Evolutionary conservation across 768 basidiomycete genomes (phyloP).

Genomic region (Xerocomellus amylosporus): DNA sequence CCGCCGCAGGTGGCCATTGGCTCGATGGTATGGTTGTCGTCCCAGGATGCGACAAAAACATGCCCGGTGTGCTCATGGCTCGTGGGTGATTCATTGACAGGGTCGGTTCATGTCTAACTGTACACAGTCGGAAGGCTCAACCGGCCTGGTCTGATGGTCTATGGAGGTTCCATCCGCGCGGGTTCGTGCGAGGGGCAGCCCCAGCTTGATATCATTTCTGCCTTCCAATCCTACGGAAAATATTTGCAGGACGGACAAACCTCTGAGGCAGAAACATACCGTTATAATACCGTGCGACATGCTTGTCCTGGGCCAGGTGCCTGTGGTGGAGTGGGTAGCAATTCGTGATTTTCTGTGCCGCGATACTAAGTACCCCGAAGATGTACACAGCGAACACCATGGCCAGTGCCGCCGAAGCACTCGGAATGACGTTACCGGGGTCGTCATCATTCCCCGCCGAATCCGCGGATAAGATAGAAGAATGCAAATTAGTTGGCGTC

Average conservation of each 20-base stretch:
- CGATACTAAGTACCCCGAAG: conserved; percentile 38
- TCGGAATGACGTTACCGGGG: conserved; percentile 95
- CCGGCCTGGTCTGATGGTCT: conserved; percentile 96
- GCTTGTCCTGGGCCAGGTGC: conserved; percentile 98
- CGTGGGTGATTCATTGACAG: conserved; percentile 49
- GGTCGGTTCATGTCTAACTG: conserved; percentile 7
- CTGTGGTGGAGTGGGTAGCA: conserved; percentile 84
- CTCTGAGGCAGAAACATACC: conserved; percentile 71
- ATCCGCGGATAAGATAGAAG: conserved; percentile 81
- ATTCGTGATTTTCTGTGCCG: not conserved
- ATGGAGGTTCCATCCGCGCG: conserved; percentile 91
- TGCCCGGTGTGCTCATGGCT: conserved; percentile 99
- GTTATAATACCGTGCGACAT: conserved; percentile 85
- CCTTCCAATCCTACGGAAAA: conserved; percentile 97
- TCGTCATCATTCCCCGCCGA: conserved; percentile 97
- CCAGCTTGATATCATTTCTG: conserved; percentile 91
- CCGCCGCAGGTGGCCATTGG: conserved; percentile 95
- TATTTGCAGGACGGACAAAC: conserved; percentile 90
- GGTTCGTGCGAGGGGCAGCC: conserved; percentile 89
- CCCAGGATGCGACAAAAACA: conserved; percentile 99
- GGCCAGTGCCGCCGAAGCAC: conserved; percentile 91
- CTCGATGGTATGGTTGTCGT: conserved; percentile 97
- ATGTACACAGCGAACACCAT: conserved; percentile 99
- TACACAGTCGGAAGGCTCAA: conserved; percentile 85
- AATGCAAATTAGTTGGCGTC: conserved; percentile 76